Evolutionary conservation across 345 rosid species (phyloP).

Genomic region (Gossypium herbaceum): DNA sequence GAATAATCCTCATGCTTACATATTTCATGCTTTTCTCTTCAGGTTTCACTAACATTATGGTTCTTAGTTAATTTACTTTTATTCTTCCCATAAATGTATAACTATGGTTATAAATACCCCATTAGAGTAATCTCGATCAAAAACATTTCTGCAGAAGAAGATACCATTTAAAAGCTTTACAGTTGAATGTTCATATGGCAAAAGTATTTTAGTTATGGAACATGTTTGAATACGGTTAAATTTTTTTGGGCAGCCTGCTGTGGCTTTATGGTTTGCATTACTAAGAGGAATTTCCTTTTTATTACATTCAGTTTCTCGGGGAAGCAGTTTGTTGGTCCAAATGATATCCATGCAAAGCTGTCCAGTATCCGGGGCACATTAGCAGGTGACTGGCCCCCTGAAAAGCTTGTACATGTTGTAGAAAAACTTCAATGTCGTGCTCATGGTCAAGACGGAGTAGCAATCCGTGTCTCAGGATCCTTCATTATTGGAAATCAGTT

Average conservation of each 20-base stretch:
- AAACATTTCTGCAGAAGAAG: not conserved
- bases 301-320: slow-evolving; percentile 47
- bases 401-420: slow-evolving; percentile 80
- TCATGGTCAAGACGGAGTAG: slow-evolving; percentile 59
- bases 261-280: not conserved
- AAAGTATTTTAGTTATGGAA: not conserved
- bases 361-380: slow-evolving; percentile 66
- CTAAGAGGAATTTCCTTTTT: not conserved
- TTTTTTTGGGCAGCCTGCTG: not conserved
- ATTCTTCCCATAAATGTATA: not conserved
- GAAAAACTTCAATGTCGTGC: slow-evolving; percentile 83
- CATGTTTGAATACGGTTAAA: not conserved
- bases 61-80: not conserved
- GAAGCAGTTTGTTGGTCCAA: slow-evolving; percentile 49
- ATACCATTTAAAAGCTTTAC: not conserved
- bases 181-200: not conserved
- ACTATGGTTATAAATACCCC: not conserved
- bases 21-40: not conserved
- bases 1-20: not conserved
- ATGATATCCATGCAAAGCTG: slow-evolving; percentile 50
- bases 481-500: slow-evolving; percentile 81
- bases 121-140: not conserved
- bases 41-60: not conserved
- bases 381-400: slow-evolving; percentile 78
- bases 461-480: slow-evolving; percentile 78